Evolutionary conservation across 2,329 filamentous ascomycete species (phyloP), one percentile per base, ranked within the genome.

Genomic region (Trichoderma koningiopsis): DNA sequence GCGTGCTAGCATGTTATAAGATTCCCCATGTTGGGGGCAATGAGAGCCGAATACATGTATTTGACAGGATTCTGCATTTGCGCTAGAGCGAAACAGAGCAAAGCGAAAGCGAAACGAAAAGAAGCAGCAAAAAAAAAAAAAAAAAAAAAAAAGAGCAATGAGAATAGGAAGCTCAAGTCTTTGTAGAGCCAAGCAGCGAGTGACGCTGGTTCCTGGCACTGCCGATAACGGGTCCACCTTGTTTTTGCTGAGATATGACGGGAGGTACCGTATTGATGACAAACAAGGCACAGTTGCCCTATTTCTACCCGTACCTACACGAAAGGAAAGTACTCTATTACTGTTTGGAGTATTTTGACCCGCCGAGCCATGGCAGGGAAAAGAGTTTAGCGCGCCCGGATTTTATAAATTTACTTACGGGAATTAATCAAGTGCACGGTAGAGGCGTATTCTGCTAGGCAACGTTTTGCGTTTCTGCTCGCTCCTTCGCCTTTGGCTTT

Each of bases 401-500:
- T 64, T 35, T 35, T 47, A 31, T 27, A 33, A 33, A 10, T n/a
- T 4, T n/a, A n/a, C 47, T 49, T 49, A 24, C 47, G 40, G 40
- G 40, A 43, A 43, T 43, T 43, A 43, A n/a, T 6, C 19, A 43
- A 10, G 33, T 14, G 11, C 11, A 2, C 3, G 8, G 7, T 47
- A 49, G 43, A 49, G 43, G n/a, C 22, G 22, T 55, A 5, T 40
- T 53, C 29, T 22, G 33, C 33, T 35, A 4, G 27, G 27, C 27
- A 13, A 14, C 5, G 3, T 31, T 37, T 37, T 13, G 22, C 31
- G 40, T 27, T 63, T 19, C n/a, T 47, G n/a, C 53, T 65, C 62
- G 62, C 52, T 35, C 24, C 53, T 65, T 65, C 62, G 62, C 62
- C 37, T 65, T 65, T 65, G 62, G 1, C 13, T 56, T 29, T 24